Base-by-base conservation (phyloP, 331 rosid species). In the Rosa hybrid region DNA sequence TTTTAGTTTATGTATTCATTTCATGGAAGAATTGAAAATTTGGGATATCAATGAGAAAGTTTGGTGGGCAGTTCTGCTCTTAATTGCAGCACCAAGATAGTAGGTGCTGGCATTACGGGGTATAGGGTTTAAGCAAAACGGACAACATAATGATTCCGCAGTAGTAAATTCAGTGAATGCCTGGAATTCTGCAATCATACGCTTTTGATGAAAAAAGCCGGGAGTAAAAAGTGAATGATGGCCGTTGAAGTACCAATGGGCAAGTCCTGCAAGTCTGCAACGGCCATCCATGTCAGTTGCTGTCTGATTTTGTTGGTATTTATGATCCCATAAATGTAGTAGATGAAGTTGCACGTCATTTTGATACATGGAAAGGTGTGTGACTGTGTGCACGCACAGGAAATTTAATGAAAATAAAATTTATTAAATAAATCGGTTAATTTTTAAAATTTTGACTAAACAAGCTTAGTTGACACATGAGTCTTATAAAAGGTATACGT, bases 281-380 rank as follows among this genome's bases (percentile, higher is more conserved):
- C 41, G 56, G 56, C 41, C 75, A 68, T 63, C 30, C 21, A 4
- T 63, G 13, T 57, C 23, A 72, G 64, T 45, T 39, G 3, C 14
- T 8, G 2, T 39, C 17, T 25, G 56, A 13, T 74, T 81, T 14
- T 54, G 59, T 17, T 3, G 30, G 62, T 25, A 54, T 68, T 54
- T 17, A 44, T 42, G 73, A 68, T 51, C 60, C 80, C 64, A 68
- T 81, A 67, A 75, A 81, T 75, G 42, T 12, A 51, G 63, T 7
- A 46, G 46, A 53, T 68, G 80, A 27, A 44, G 80, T 10, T 78
- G 81, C 67, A 68, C 56, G 30, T 12, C 56, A 34, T 18, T 64
- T 60, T 8, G 23, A 76, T 48, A 45, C 49, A 20, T 48, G 74
- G 1, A 4, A 3, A 34, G 39, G 39, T 34, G 38, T 34, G n/a